Conservation (phyloP, 176 grass and related monocot genomes). For the Canna indica region DNA sequence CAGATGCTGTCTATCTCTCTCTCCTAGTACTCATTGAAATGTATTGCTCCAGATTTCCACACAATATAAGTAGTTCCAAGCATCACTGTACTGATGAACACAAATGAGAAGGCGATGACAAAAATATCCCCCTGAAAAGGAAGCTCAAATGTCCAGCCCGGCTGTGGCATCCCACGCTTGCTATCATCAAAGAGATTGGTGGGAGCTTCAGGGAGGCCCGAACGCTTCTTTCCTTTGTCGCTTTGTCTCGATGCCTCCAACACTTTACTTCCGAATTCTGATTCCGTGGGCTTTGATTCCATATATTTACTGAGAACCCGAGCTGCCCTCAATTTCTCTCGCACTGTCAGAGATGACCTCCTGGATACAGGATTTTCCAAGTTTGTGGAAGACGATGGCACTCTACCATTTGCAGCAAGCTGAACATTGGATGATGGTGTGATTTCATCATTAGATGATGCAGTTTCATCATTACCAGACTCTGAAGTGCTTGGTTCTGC, state of each 20-base stretch:
- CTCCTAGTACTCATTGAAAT: conserved; percentile 79
- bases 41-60: conserved; percentile 87
- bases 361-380: conserved; percentile 6
- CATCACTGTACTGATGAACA: conserved; percentile 79
- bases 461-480: background rate
- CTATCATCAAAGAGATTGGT: conserved; percentile 80
- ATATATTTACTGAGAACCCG: conserved; percentile 74
- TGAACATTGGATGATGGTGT: conserved; percentile 5
- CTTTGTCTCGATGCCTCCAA: conserved; percentile 64
- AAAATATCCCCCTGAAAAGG: conserved; percentile 62
- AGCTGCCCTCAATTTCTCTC: conserved; percentile 70
- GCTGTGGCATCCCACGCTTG: conserved; percentile 68
- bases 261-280: conserved; percentile 61
- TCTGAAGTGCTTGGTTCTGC: conserved; percentile 3
- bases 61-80: conserved; percentile 73
- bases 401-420: background rate
- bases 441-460: background rate
- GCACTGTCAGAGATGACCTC: conserved; percentile 50
- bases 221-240: conserved; percentile 46
- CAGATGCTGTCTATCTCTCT: background rate
- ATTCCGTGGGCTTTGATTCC: conserved; percentile 39
- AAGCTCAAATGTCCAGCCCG: conserved; percentile 68
- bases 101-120: conserved; percentile 51
- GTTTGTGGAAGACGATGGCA: background rate
- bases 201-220: conserved; percentile 63